A percentile compares a stretch with the other conserved stretches of the same genome.
Evolutionary conservation across 176 grass and related monocot genomes (phyloP).

Genomic region (Otatea glauca): DNA sequence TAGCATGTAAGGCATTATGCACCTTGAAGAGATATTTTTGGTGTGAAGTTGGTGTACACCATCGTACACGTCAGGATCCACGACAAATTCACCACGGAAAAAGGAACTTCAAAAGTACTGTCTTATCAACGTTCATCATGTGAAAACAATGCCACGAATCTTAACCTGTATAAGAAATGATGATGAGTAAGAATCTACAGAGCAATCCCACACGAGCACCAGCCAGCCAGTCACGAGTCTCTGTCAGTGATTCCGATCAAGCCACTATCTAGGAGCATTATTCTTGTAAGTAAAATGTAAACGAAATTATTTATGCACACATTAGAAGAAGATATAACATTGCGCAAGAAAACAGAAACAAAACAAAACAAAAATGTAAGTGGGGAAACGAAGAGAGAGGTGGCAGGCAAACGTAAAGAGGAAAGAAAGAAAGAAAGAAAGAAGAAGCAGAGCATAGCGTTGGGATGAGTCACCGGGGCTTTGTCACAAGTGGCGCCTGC

Average conservation of each 20-base stretch:
- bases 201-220: not conserved
- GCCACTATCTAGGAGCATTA: not conserved
- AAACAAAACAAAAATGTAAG: not conserved
- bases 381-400: not conserved
- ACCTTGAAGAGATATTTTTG: not conserved
- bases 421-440: too few relatives aligned
- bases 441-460: not conserved
- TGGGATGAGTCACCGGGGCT: conserved; percentile 32
- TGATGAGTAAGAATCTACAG: not conserved
- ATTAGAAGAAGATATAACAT: not conserved
- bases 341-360: not conserved
- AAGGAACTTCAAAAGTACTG: conserved; percentile 22
- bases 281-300: not conserved
- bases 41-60: conserved; percentile 3
- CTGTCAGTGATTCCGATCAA: not conserved
- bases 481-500: conserved; percentile 46
- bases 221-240: conserved; percentile 13
- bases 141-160: conserved; percentile 26
- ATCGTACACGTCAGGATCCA: conserved; percentile 29
- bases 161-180: not conserved
- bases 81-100: not conserved
- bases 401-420: not conserved
- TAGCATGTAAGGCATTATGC: not conserved
- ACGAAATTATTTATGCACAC: not conserved
- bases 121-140: conserved; percentile 6